A percentile compares a stretch with the other conserved stretches of the same genome.
Evolutionary conservation across 2,329 filamentous ascomycete genomes (phyloP).

Genomic region (Talaromyces rugulosus): DNA sequence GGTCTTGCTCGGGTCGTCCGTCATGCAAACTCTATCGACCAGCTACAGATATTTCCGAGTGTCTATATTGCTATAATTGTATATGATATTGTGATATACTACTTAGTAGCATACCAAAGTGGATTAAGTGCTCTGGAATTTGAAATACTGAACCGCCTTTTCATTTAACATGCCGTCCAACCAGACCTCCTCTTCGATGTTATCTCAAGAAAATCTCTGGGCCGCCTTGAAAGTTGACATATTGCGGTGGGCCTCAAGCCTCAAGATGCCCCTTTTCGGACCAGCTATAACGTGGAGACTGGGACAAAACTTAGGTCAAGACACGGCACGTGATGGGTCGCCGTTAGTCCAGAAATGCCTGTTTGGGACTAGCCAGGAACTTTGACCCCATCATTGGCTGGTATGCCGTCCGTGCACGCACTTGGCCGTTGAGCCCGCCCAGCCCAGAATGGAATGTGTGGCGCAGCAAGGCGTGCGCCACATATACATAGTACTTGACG

Average conservation of each 20-base stretch:
- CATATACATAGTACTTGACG: not conserved
- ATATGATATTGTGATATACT: not conserved
- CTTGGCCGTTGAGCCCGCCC: constrained; percentile 1
- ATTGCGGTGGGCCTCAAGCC: too few relatives aligned
- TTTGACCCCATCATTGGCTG: not conserved
- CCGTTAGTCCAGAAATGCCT: not conserved
- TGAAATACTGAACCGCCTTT: not conserved
- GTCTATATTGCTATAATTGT: not conserved
- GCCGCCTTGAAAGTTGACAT: too few relatives aligned
- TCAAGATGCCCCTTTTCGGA: not conserved
- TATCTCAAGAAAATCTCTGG: not conserved
- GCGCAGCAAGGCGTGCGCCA: not conserved
- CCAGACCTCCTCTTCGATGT: not conserved
- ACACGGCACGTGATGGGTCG: not conserved
- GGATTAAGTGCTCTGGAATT: not conserved
- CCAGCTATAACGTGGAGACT: not conserved
- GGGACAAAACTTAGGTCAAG: not conserved
- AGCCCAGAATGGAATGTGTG: not conserved
- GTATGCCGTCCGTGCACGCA: not conserved
- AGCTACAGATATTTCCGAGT: not conserved
- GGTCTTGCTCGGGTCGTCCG: constrained; percentile 6
- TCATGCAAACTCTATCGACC: not conserved
- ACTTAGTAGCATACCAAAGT: not conserved
- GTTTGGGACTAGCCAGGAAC: constrained; percentile 7
- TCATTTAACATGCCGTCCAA: not conserved